Percentiles rank a stretch among this genome's conserved stretches.
Evolutionary conservation across 2,329 filamentous ascomycete species (phyloP).

Genomic region (Xylaria sp.): DNA sequence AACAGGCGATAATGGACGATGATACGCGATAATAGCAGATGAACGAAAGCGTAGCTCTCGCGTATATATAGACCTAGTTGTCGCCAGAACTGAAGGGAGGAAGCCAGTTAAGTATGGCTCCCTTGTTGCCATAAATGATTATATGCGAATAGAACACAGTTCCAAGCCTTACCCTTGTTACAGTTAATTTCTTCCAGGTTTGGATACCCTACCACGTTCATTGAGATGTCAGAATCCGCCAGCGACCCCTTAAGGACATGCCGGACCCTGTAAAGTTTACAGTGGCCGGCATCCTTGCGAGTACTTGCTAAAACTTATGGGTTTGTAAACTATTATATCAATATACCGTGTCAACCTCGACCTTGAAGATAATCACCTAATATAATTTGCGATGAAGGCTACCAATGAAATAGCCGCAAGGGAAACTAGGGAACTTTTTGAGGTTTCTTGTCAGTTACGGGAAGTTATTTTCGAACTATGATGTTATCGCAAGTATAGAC

Average conservation of each 20-base stretch:
- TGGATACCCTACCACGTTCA: slow-evolving; percentile 67
- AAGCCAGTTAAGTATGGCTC: too few species aligned
- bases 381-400: background rate
- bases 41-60: too few species aligned
- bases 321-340: background rate
- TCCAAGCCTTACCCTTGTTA: too few species aligned
- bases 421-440: background rate
- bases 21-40: too few species aligned
- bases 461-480: background rate
- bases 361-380: background rate
- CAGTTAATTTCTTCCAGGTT: slow-evolving; percentile 62
- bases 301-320: background rate
- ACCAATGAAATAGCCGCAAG: background rate
- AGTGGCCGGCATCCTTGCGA: background rate
- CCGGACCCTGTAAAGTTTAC: slow-evolving; percentile 54
- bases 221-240: slow-evolving; percentile 69
- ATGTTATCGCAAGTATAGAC: background rate
- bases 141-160: too few species aligned
- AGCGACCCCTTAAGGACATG: slow-evolving; percentile 71
- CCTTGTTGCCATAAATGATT: too few species aligned
- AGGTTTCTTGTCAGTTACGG: background rate
- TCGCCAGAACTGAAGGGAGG: too few species aligned
- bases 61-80: too few species aligned
- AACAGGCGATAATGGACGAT: too few species aligned
- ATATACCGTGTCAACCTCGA: background rate